Percentiles rank a stretch among this genome's conserved stretches.
Evolutionary conservation across 2,329 filamentous ascomycete genomes (phyloP).

Genomic region (Penicillium sp.): DNA sequence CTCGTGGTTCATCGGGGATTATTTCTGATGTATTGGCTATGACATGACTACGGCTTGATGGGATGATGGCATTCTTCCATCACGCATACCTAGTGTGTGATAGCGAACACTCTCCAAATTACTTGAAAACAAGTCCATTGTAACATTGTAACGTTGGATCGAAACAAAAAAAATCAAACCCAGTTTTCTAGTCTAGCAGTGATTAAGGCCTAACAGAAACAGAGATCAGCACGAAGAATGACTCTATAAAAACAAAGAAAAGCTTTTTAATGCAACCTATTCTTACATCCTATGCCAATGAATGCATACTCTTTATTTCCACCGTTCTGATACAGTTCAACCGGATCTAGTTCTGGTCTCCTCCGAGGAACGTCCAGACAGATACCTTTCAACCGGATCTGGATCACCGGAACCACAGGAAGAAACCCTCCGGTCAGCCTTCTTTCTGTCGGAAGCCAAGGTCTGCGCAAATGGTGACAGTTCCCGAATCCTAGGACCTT

Average conservation of each 20-base stretch:
- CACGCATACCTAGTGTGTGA: neutral
- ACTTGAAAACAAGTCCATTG: neutral
- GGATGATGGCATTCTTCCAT: constrained; percentile 2
- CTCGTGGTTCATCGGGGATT: neutral
- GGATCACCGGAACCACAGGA: constrained; percentile 29
- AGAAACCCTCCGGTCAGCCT: constrained; percentile 27
- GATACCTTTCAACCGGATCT: constrained; percentile 27
- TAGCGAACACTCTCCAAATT: too few species aligned
- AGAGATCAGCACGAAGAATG: neutral
- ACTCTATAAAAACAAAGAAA: neutral
- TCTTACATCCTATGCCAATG: neutral
- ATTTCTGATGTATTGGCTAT: neutral
- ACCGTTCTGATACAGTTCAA: neutral
- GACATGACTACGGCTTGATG: neutral
- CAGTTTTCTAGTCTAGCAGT: neutral
- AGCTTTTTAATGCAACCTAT: neutral
- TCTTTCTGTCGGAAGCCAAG: constrained; percentile 49
- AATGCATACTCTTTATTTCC: neutral
- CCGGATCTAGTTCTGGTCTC: neutral
- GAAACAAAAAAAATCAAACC: neutral
- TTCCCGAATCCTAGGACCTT: constrained; percentile 58
- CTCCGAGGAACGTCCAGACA: constrained; percentile 11
- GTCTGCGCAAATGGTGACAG: constrained; percentile 64
- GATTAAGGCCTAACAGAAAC: neutral
- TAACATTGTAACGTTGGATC: neutral